Conservation (phyloP, 2,329 filamentous ascomycete genomes). For the Triangularia setosa region DNA sequence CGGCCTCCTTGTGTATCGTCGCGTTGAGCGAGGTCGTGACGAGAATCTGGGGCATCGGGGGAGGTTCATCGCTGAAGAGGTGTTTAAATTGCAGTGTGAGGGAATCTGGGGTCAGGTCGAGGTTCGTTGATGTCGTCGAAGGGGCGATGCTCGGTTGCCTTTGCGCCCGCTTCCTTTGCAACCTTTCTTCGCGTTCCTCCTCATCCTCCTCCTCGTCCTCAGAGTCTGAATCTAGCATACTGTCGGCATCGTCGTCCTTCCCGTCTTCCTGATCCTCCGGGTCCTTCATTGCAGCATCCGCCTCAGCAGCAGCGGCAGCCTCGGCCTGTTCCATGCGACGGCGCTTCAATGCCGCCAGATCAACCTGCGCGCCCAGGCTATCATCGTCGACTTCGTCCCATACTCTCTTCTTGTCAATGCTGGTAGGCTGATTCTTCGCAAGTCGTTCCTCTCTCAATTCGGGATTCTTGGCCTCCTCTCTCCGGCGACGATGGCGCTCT, state of each 20-base stretch:
- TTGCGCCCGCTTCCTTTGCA: constrained; percentile 42
- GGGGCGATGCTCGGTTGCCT: constrained; percentile 51
- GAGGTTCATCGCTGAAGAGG: constrained; percentile 57
- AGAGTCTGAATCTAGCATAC: constrained; percentile 70
- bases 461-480: constrained; percentile 81
- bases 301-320: constrained; percentile 41
- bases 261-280: constrained; percentile 39
- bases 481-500: constrained; percentile 71
- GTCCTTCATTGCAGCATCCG: constrained; percentile 33
- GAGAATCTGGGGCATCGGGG: constrained; percentile 73
- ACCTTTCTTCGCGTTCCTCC: constrained; percentile 37
- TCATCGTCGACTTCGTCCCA: constrained; percentile 75
- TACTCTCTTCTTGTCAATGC: constrained; percentile 80
- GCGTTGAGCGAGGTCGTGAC: constrained; percentile 89
- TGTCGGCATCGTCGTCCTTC: constrained; percentile 62
- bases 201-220: constrained; percentile 44
- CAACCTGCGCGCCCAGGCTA: constrained; percentile 51
- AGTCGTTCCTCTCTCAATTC: constrained; percentile 68
- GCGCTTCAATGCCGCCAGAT: constrained; percentile 57
- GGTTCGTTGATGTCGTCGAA: constrained; percentile 60
- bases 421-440: constrained; percentile 72
- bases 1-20: constrained; percentile 77
- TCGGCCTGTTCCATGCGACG: constrained; percentile 49
- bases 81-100: constrained; percentile 59
- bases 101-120: constrained; percentile 59